Base-by-base conservation (phyloP, 78 protist genomes). In the Dictyostelium citrinum region DNA sequence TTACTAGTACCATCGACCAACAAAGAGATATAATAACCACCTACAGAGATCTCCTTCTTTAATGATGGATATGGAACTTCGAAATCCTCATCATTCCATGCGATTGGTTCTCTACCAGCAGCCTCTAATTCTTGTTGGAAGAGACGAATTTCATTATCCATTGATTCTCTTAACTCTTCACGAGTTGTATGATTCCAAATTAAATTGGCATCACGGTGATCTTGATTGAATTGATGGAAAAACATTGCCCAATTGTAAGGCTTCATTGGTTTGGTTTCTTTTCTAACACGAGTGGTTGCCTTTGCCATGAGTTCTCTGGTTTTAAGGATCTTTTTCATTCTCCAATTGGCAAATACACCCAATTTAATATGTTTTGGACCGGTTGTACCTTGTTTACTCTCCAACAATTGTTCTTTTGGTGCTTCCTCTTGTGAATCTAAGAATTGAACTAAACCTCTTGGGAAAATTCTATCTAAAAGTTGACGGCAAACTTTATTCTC, bases 131-230 rank as follows among this genome's bases (percentile, higher is more conserved):
- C 91, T 27, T 76, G 96, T 67, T 46, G 83, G 81, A 97, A 91
- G 5, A 95, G 74, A 22, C 95, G 39, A 37, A 90, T 24, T 71
- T 97, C 98, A 71, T 51, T 60, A 31, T 96, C 97, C 58, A 96
- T 55, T 8, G 91, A 78, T 37, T 97, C 98, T 39, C 97, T 80
- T n/a, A 97, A 90, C 60, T 97, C 98, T 45, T 96, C 97, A 35
- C 98, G 96, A 20, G 98, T 97, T 51, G 90, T 67, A 85, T 90
- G 93, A 74, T 97, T 97, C 98, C 98, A 97, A 43, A 97, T 91
- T 58, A 97, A 79, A 61, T 97, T 98, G n/a, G 97, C 78, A 39
- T 96, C 97, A 49, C 95, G 60, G 88, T 97, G 98, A 16, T 97
- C 97, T 43, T 78, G 72, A 24, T 46, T 5, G 17, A 93, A 20